Conservation (phyloP, 1,284 basidiomycete species). For the Cutaneotrichosporon cutaneum region DNA sequence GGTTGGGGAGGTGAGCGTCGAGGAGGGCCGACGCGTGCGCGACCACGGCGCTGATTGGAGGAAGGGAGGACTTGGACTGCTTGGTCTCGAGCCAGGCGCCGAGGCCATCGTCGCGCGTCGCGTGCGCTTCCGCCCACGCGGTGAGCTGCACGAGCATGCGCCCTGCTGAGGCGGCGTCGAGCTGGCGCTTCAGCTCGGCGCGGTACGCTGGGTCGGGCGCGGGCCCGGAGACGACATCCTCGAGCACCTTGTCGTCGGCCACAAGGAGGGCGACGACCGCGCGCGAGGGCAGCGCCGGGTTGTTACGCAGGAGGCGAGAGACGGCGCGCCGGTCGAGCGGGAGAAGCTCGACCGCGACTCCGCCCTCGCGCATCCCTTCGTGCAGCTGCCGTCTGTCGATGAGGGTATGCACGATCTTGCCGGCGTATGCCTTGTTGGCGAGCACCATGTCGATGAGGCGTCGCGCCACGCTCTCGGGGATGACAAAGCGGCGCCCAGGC, state of each 20-base stretch:
- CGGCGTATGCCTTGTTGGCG: constrained; percentile 30
- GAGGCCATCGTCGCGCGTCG: constrained; percentile 32
- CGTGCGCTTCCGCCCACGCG: constrained; percentile 38
- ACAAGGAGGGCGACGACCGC: constrained; percentile 36
- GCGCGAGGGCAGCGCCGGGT: constrained; percentile 37
- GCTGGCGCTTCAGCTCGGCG: constrained; percentile 33
- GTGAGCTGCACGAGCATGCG: constrained; percentile 33
- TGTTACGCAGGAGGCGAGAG: constrained; percentile 19
- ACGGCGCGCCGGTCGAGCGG: constrained; percentile 32
- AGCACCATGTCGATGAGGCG: constrained; percentile 29
- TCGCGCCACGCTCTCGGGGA: constrained; percentile 16
- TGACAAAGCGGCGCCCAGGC: constrained; percentile 2
- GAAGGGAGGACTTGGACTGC: constrained; percentile 14
- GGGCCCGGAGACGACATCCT: constrained; percentile 34
- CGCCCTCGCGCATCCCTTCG: constrained; percentile 38
- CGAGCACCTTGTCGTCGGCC: constrained; percentile 29
- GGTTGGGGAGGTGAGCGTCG: constrained; percentile 49
- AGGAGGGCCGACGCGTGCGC: constrained; percentile 45
- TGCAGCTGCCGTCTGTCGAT: constrained; percentile 32
- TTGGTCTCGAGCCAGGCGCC: constrained; percentile 34
- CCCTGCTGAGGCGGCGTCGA: constrained; percentile 40
- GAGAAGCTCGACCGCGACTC: constrained; percentile 29
- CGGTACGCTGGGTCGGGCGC: constrained; percentile 45
- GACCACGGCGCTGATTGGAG: constrained; percentile 25
- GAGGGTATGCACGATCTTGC: constrained; percentile 33